phyloP scores from a whole-genome alignment of 257 asterid genomes.

The Petunia secreta region DNA sequence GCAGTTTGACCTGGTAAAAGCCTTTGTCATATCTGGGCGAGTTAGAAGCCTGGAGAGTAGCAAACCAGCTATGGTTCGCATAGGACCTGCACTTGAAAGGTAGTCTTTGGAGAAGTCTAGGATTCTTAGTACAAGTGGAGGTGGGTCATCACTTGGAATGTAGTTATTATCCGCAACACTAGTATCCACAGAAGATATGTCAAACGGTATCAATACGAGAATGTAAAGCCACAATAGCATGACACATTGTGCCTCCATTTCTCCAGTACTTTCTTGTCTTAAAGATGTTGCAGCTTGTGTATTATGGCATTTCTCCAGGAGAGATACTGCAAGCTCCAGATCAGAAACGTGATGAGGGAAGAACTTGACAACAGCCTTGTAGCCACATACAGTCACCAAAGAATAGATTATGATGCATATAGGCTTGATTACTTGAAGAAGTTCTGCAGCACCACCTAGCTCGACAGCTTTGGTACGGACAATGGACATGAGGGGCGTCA shows the following conservation, averaged over 20 bases:
- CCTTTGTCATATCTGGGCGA: slow-evolving; percentile 90
- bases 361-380: slow-evolving; percentile 91
- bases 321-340: slow-evolving; percentile 90
- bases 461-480: slow-evolving; percentile 76
- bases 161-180: slow-evolving; percentile 52
- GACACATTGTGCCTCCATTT: slow-evolving; percentile 92
- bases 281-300: slow-evolving; percentile 60
- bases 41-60: slow-evolving; percentile 88
- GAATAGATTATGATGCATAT: slow-evolving; percentile 81
- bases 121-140: slow-evolving; percentile 82
- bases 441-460: slow-evolving; percentile 61
- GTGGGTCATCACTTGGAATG: slow-evolving; percentile 54
- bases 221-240: slow-evolving; percentile 90
- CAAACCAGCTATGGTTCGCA: slow-evolving; percentile 87
- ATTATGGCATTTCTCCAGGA: slow-evolving; percentile 77
- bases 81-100: slow-evolving; percentile 92
- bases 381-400: slow-evolving; percentile 92
- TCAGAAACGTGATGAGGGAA: slow-evolving; percentile 97
- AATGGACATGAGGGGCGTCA: slow-evolving; percentile 82
- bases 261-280: slow-evolving; percentile 99
- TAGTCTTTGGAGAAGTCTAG: slow-evolving; percentile 74
- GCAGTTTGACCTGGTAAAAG: slow-evolving; percentile 63
- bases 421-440: slow-evolving; percentile 75
- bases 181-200: slow-evolving; percentile 87
- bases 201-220: slow-evolving; percentile 94